phyloP scores from a whole-genome alignment of 441 rosid species.

The Daphne laureola region DNA sequence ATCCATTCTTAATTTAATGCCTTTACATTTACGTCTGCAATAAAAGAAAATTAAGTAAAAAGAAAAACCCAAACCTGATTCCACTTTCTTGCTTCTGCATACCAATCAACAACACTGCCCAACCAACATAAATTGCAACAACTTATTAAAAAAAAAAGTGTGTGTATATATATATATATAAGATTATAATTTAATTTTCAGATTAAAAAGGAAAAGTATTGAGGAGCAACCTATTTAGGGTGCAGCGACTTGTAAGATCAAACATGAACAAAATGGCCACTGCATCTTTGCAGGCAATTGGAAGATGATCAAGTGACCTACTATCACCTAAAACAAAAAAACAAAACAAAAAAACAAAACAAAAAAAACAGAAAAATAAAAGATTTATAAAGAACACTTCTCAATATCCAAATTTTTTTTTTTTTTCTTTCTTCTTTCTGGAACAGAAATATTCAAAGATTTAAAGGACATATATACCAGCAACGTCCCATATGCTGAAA shows the following conservation, averaged over 20 bases:
- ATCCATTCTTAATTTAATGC: neutral
- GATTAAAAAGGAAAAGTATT: neutral
- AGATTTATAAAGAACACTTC: neutral
- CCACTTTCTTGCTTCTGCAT: constrained; percentile 84
- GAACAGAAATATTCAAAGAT: no score
- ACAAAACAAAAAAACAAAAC: neutral
- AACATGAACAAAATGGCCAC: constrained; percentile 90
- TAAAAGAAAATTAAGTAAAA: neutral
- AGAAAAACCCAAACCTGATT: constrained; percentile 46
- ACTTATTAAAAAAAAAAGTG: no score
- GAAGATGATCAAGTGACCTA: constrained; percentile 62
- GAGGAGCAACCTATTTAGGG: constrained; percentile 59
- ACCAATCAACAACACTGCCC: constrained; percentile 75
- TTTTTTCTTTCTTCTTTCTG: no score
- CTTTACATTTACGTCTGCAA: neutral
- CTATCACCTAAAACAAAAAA: constrained; percentile 40
- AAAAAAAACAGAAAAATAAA: neutral
- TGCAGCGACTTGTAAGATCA: constrained; percentile 89
- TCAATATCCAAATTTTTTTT: no score
- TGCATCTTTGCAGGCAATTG: constrained; percentile 88
- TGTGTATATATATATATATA: no score
- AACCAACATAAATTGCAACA: constrained; percentile 3
- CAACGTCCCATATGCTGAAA: constrained; percentile 89
- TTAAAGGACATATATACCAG: constrained; percentile 33
- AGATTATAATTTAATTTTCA: neutral